These are phyloP conservation scores for Aspergillus caelatus DNA, from an alignment of 2,329 filamentous ascomycete genomes.

Conservation along the genomic window DNA sequence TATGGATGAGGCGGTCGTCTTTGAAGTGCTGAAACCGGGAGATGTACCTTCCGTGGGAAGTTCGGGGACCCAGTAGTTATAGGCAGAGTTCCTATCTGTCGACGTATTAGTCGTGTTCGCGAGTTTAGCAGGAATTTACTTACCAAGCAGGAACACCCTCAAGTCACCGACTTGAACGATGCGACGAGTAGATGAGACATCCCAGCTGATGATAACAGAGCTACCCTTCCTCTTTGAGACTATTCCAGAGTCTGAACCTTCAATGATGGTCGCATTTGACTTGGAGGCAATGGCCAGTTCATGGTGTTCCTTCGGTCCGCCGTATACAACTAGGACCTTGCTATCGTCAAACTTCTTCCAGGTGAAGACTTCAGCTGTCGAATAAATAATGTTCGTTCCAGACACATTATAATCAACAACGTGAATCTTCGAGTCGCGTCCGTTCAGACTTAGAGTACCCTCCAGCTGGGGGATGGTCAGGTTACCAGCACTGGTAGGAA, in stretches of 20 bases:
- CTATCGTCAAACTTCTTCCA: slow-evolving; percentile 62
- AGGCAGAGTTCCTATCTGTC: slow-evolving; percentile 55
- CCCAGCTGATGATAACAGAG: slow-evolving; percentile 52
- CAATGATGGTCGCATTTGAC: slow-evolving; percentile 31
- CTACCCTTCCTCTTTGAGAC: slow-evolving; percentile 32
- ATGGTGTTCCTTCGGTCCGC: slow-evolving; percentile 43
- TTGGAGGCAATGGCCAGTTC: slow-evolving; percentile 42
- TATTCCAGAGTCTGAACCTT: slow-evolving; percentile 36
- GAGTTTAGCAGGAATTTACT: slow-evolving; percentile 16
- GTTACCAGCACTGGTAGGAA: slow-evolving; percentile 49
- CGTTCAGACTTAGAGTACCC: slow-evolving; percentile 41
- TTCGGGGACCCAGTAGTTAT: slow-evolving; percentile 50
- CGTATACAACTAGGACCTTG: slow-evolving; percentile 51
- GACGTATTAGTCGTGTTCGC: slow-evolving; percentile 14
- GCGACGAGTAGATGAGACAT: slow-evolving; percentile 53
- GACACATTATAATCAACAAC: slow-evolving; percentile 46
- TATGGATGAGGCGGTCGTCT: slow-evolving; percentile 36
- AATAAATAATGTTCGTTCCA: slow-evolving; percentile 46
- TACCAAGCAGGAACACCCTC: slow-evolving; percentile 59
- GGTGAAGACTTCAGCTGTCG: slow-evolving; percentile 49
- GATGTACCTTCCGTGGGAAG: slow-evolving; percentile 30
- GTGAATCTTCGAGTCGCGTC: slow-evolving; percentile 50
- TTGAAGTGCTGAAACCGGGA: slow-evolving; percentile 34
- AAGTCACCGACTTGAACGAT: slow-evolving; percentile 47
- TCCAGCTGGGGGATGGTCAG: slow-evolving; percentile 46